Base-by-base conservation (phyloP, 805 yeast genomes). In the Candida pini region DNA sequence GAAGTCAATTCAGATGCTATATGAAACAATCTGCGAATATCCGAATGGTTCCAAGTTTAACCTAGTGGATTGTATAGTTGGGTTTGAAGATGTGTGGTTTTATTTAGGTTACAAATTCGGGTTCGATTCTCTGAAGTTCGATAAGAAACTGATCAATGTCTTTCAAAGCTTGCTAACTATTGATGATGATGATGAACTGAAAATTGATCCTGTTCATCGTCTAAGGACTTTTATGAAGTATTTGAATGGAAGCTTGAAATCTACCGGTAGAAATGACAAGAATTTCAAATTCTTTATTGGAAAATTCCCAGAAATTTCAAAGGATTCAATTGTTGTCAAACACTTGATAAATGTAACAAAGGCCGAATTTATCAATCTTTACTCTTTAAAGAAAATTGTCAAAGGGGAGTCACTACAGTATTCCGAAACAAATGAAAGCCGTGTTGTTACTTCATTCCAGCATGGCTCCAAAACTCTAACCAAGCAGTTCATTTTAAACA, bases 51-150 rank as follows among this genome's bases (percentile, higher is more conserved):
- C 49, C 2, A 27, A 25, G 9, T 49, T 47, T 19, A 17, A 24
- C 6, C 35, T 49, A 14, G 9, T 21, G 2, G 41, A 46, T 26
- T 26, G 28, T 10, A 26, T 24, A 3, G 32, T 37, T 12, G 49
- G 49, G n/a, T 49, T 40, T 34, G 53, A 46, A 36, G 43, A 44
- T n/a, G 41, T 48, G 26, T 49, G 53, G 49, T 19, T 26, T 22
- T 28, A 26, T 9, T 19, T 32, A 8, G 35, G 35, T 10, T 8
- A 26, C n/a, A 22, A 19, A 17, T 32, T 26, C 26, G 35, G 30
- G 7, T 22, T 14, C 33, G 41, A 22, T 7, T 48, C 12, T 26
- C 8, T 19, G 14, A 19, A 39, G 4, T 32, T 34, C 2, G 24
- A 31, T 13, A 15, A 31, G 2, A 7, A 20, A 1, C 12, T 18